These are phyloP conservation scores for Candida adriatica DNA, from an alignment of 805 yeast genomes.

Conservation along the genomic window DNA sequence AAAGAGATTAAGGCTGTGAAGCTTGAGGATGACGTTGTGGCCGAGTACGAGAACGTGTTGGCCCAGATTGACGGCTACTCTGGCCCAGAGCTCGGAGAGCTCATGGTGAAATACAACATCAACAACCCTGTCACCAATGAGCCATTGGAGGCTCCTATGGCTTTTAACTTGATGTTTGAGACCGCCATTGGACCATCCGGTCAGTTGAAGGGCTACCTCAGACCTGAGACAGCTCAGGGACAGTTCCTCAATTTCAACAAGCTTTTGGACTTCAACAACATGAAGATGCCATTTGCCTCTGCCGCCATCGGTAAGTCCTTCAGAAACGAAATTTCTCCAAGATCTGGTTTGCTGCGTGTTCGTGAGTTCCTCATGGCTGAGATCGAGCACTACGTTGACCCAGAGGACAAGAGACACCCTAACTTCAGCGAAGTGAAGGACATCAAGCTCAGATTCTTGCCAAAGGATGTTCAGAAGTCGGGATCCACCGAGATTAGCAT, in stretches of 20 bases:
- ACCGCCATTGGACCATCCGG: slow-evolving; percentile 99
- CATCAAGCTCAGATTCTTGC: slow-evolving; percentile 67
- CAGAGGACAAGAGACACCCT: slow-evolving; percentile 75
- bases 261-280: slow-evolving; percentile 89
- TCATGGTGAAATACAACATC: slow-evolving; percentile 76
- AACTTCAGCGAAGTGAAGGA: slow-evolving; percentile 73
- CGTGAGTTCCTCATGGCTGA: slow-evolving; percentile 99
- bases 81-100: slow-evolving; percentile 86
- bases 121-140: slow-evolving; percentile 90
- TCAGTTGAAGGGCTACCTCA: slow-evolving; percentile 84
- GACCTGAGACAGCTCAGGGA: slow-evolving; percentile 99
- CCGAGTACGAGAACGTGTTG: slow-evolving; percentile 78
- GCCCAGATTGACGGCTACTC: slow-evolving; percentile 95
- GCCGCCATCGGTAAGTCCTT: slow-evolving; percentile 98
- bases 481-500: slow-evolving; percentile 68
- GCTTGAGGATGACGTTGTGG: slow-evolving; percentile 72
- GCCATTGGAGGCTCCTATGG: slow-evolving; percentile 80
- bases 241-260: slow-evolving; percentile 94
- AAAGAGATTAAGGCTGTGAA: slow-evolving; percentile 87
- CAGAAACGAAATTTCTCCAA: slow-evolving; percentile 98
- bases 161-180: slow-evolving; percentile 97
- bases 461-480: slow-evolving; percentile 79
- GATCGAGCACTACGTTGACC: slow-evolving; percentile 97
- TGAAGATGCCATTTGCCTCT: slow-evolving; percentile 98
- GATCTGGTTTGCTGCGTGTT: slow-evolving; percentile 95